Conservation (phyloP, 1,139 yeast species). For the Hemisphaericaspora subhashii region DNA sequence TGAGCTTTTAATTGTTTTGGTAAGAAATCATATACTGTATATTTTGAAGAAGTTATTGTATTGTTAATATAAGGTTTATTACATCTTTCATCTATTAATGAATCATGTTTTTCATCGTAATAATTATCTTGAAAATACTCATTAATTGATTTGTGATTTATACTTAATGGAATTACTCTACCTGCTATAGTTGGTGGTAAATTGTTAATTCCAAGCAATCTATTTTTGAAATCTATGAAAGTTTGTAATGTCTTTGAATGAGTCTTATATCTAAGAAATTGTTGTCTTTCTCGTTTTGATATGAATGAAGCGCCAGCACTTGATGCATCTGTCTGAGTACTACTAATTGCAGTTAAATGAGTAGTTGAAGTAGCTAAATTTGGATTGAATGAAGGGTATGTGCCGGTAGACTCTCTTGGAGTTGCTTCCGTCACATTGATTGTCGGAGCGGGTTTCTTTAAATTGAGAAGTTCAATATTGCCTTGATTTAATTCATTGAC, state of each 20-base stretch:
- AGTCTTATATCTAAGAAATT: conserved; percentile 12
- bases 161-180: conserved; percentile 66
- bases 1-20: conserved; percentile 91
- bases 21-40: conserved; percentile 74
- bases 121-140: conserved; percentile 27
- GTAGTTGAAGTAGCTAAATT: conserved; percentile 28
- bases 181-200: conserved; percentile 66
- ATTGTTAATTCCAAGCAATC: conserved; percentile 42
- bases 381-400: conserved; percentile 11
- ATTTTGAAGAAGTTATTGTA: conserved; percentile 81
- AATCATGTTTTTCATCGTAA: conserved; percentile 25
- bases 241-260: conserved; percentile 18
- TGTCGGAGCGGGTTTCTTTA: conserved; percentile 17
- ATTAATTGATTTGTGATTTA: conserved; percentile 34
- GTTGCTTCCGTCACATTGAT: too few relatives aligned
- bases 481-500: not conserved
- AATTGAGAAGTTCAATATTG: not conserved
- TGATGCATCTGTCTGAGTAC: conserved; percentile 21
- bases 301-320: conserved; percentile 21
- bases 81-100: conserved; percentile 65
- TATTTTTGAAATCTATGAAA: conserved; percentile 24
- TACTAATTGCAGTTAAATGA: conserved; percentile 25
- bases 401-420: not conserved
- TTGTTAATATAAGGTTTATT: conserved; percentile 65
- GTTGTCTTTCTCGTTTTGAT: conserved; percentile 19